These are phyloP conservation scores for Nymphaea thermarum DNA, from an alignment of 164 flowering plant species.

Conservation along the genomic window DNA sequence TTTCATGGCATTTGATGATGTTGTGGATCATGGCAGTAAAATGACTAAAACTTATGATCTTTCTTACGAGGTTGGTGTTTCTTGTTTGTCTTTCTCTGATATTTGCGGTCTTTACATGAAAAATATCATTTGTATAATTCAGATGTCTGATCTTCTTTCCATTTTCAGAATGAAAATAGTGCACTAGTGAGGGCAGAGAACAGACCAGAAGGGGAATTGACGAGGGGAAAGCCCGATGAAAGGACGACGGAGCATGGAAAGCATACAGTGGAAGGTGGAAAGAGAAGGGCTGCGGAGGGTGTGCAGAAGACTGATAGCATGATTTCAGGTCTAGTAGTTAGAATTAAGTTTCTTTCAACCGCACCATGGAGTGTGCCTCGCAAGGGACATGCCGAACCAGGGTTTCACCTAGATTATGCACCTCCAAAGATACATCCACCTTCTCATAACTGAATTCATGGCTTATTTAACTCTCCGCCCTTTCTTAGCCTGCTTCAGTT, in stretches of 20 bases:
- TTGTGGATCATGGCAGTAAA: slow-evolving; percentile 2
- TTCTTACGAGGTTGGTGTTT: slow-evolving; percentile 19
- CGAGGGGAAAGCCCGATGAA: background rate
- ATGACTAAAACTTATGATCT: background rate
- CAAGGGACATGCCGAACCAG: slow-evolving; percentile 10
- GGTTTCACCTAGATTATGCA: slow-evolving; percentile 36
- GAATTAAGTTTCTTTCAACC: slow-evolving; percentile 11
- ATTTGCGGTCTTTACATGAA: background rate
- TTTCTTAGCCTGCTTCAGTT: background rate
- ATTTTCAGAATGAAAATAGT: background rate
- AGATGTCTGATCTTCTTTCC: background rate
- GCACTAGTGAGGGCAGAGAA: background rate
- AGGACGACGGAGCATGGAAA: background rate
- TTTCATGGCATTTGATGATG: background rate
- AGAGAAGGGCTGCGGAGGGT: slow-evolving; percentile 5
- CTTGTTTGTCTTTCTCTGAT: background rate
- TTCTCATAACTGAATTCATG: slow-evolving; percentile 35
- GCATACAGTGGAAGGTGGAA: slow-evolving; percentile 1
- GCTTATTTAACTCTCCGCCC: background rate
- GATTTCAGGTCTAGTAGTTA: slow-evolving; percentile 14
- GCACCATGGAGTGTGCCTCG: slow-evolving; percentile 15
- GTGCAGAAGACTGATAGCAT: slow-evolving; percentile 1
- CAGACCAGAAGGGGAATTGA: background rate
- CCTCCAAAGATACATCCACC: slow-evolving; percentile 70
- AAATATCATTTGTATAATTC: background rate